Conservation (phyloP, 2,329 filamentous ascomycete species). For the Metarhizium guizhouense region DNA sequence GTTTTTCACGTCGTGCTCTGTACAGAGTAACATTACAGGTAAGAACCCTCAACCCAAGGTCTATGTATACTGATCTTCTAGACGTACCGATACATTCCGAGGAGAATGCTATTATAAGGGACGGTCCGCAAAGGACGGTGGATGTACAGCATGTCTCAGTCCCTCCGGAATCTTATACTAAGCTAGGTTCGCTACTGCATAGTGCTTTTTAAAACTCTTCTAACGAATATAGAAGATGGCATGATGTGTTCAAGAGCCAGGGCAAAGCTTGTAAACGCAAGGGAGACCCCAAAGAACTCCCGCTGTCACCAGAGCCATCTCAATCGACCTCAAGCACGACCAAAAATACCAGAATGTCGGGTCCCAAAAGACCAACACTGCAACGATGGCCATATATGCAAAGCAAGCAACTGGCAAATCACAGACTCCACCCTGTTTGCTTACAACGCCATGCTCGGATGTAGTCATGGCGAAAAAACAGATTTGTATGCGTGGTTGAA, state of each 20-base stretch:
- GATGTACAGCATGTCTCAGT: not conserved
- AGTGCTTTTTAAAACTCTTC: not conserved
- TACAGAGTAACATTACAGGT: slow-evolving; percentile 1
- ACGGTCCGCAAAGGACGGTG: slow-evolving; percentile 2
- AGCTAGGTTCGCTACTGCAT: not conserved
- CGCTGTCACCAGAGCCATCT: not conserved
- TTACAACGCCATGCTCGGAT: slow-evolving; percentile 25
- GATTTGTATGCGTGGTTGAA: slow-evolving; percentile 20
- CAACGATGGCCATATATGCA: slow-evolving; percentile 5
- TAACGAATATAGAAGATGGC: not conserved
- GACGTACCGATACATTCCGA: not conserved
- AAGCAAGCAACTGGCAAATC: slow-evolving; percentile 9
- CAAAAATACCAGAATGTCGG: not conserved
- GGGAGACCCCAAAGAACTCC: not conserved
- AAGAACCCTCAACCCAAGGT: not conserved
- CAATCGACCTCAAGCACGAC: not conserved
- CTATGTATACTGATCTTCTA: not conserved
- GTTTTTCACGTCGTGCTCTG: not conserved
- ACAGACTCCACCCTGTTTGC: slow-evolving; percentile 19
- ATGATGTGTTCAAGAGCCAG: not conserved
- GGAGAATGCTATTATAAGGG: slow-evolving; percentile 1
- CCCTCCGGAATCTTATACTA: not conserved
- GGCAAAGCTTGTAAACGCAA: not conserved
- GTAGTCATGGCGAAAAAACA: slow-evolving; percentile 13
- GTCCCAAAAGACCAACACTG: not conserved